Conservation (phyloP, 1,284 basidiomycete species). For the Singerocomus inundabilis region DNA sequence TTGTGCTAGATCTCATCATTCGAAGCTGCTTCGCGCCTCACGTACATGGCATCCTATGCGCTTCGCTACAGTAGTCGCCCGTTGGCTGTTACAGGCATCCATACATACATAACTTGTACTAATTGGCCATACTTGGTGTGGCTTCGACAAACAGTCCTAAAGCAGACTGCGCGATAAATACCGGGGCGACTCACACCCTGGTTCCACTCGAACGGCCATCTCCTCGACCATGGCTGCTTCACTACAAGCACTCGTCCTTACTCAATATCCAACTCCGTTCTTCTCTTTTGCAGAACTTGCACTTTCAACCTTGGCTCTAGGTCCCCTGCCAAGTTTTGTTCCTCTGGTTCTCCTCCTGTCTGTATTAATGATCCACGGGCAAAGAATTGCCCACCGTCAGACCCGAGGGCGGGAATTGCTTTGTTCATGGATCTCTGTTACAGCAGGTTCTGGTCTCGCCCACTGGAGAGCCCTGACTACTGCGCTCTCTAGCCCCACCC, state of each 20-base stretch:
- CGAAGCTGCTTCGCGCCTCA: background rate
- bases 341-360: constrained; percentile 51
- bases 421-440: constrained; percentile 42
- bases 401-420: constrained; percentile 33
- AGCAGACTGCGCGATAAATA: constrained; percentile 21
- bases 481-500: constrained; percentile 53
- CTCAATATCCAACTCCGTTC: constrained; percentile 23
- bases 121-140: background rate
- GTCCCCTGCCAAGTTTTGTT: constrained; percentile 49
- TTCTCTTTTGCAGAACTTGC: constrained; percentile 39
- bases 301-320: constrained; percentile 46
- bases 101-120: background rate
- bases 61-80: background rate
- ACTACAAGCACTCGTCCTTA: constrained; percentile 29
- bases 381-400: constrained; percentile 40
- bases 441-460: constrained; percentile 46
- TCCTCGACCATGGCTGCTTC: constrained; percentile 22
- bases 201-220: constrained; percentile 7
- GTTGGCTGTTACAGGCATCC: background rate
- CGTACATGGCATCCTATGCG: background rate
- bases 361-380: constrained; percentile 48
- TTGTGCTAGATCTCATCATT: background rate
- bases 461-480: constrained; percentile 48
- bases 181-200: background rate
- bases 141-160: constrained; percentile 29